Base-by-base conservation (phyloP, 371 early-diverging fungal genomes). In the Mortierella sp. region DNA sequence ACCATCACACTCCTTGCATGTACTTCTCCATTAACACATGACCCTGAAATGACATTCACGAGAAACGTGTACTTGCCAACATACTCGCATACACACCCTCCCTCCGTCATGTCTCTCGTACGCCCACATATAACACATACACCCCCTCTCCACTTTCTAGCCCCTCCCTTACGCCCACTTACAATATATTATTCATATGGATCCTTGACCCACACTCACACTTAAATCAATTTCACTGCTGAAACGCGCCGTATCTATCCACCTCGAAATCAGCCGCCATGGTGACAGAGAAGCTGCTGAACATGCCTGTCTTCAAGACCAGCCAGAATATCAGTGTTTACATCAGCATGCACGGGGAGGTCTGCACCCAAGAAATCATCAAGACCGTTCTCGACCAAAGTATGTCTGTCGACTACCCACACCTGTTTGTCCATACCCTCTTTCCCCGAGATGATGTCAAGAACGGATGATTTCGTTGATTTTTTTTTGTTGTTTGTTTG, bases 281-380 rank as follows among this genome's bases (percentile, higher is more conserved):
- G 35, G 92, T 94, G 8, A 83, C 89, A 35, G 83, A 92, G 44
- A 88, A 89, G 44, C 84, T 94, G 24, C 70, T 92, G 27, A 60
- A 77, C 10, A 74, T 92, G 46, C 88, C 89, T 3, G 87, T 75
- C 21, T 95, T 91, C 76, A 77, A 90, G 32, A 73, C 82, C 6
- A 91, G 91, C 74, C 88, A 89, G 60, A 87, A 87, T 73, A 78
- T 95, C 49, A 93, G 94, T 51, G 89, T 94, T n/a, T 95, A 92
- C 71, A 90, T 94, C 71, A 93, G 93, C 78, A 92, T 93, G 91
- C 91, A 92, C 4, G 89, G 92, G 24, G 95, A 95, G 80, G 90
- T 94, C 27, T 78, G 89, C 27, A 95, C 94, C 3, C 80, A 77
- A 41, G 85, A 87, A 4, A 92, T 94, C 48, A 93, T 94, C 49